A percentile compares a stretch with the other conserved stretches of the same genome.
phyloP scores from a whole-genome alignment of 208 protist species.

The Acanthamoeba royreba region DNA sequence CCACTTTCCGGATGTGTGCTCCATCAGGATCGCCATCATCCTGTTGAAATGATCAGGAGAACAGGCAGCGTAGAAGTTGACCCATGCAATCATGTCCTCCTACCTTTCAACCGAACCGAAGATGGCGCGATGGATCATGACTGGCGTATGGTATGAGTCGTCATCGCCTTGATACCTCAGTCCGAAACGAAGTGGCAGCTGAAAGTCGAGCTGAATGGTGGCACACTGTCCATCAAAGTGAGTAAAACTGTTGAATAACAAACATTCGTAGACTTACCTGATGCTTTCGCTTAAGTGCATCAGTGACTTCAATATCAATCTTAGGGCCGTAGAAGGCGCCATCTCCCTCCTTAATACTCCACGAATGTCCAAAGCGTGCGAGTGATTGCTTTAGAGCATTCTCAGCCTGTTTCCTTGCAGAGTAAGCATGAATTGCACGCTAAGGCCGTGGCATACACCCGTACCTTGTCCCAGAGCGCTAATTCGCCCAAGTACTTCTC shows the following conservation, averaged over 20 bases:
- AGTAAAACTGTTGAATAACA: not conserved
- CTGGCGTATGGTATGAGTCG: slow-evolving; percentile 34
- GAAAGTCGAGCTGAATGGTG: slow-evolving; percentile 81
- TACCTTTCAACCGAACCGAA: slow-evolving; percentile 67
- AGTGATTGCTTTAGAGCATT: not conserved
- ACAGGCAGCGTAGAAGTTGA: too few species aligned
- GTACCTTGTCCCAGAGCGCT: slow-evolving; percentile 92
- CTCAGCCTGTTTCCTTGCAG: not conserved
- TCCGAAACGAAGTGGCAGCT: slow-evolving; percentile 74
- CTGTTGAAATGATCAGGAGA: too few species aligned
- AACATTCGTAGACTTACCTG: too few species aligned
- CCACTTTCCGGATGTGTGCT: slow-evolving; percentile 63
- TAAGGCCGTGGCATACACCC: too few species aligned
- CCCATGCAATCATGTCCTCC: not conserved
- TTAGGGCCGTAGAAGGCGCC: slow-evolving; percentile 82
- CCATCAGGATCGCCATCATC: slow-evolving; percentile 65
- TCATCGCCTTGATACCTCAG: slow-evolving; percentile 61
- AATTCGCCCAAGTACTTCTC: slow-evolving; percentile 95
- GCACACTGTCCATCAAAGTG: slow-evolving; percentile 63
- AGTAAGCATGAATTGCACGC: too few species aligned
- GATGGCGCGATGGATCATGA: slow-evolving; percentile 70
- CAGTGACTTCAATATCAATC: slow-evolving; percentile 71
- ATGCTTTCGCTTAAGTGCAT: slow-evolving; percentile 18
- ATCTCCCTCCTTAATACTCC: slow-evolving; percentile 66
- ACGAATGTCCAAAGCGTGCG: slow-evolving; percentile 10